phyloP scores from a whole-genome alignment of 2,329 filamentous ascomycete species.

The Xylariaceae sp. region DNA sequence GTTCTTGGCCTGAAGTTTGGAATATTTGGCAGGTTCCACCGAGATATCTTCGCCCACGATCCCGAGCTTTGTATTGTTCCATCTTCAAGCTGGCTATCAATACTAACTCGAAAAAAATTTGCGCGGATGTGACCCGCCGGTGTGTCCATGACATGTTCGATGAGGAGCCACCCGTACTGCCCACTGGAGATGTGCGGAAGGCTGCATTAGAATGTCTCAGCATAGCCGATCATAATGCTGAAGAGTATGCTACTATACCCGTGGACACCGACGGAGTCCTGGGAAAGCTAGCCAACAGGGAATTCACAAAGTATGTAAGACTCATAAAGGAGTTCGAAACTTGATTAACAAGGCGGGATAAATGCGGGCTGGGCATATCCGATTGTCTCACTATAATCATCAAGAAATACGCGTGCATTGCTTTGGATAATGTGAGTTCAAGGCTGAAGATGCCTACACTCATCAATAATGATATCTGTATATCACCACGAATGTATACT shows the following conservation, averaged over 20 bases:
- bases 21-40: conserved; percentile 54
- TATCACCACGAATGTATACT: too few relatives aligned
- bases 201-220: conserved; percentile 52
- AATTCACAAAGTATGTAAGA: conserved; percentile 31
- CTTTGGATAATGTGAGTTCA: too few relatives aligned
- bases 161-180: conserved; percentile 48
- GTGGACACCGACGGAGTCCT: conserved; percentile 4
- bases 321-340: not conserved
- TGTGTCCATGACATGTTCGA: conserved; percentile 57
- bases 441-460: too few relatives aligned
- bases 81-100: conserved; percentile 48
- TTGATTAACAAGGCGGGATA: too few relatives aligned
- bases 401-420: too few relatives aligned
- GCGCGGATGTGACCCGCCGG: conserved; percentile 45
- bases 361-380: too few relatives aligned
- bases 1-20: conserved; percentile 57
- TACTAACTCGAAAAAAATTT: conserved; percentile 40
- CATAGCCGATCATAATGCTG: conserved; percentile 50
- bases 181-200: conserved; percentile 40
- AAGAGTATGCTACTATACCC: conserved; percentile 28
- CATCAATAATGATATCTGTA: too few relatives aligned
- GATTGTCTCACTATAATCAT: too few relatives aligned
- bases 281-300: conserved; percentile 17
- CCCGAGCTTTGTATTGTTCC: conserved; percentile 50
- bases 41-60: conserved; percentile 45